phyloP scores from a whole-genome alignment of 2,329 filamentous ascomycete genomes.

The Grosmannia clavigera region DNA sequence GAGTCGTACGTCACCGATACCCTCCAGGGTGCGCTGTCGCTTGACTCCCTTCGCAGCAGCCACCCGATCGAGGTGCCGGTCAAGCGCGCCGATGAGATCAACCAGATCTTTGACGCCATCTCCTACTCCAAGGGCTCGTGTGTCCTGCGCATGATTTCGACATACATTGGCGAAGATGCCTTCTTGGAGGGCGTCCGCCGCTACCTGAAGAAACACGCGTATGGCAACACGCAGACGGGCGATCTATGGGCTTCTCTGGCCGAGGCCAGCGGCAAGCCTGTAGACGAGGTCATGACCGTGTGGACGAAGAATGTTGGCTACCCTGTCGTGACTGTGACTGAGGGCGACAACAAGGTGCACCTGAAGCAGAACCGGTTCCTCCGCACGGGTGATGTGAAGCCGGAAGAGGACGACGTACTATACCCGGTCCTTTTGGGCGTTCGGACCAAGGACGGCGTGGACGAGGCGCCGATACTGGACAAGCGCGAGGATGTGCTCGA shows the following conservation, averaged over 20 bases:
- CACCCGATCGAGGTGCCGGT: constrained; percentile 95
- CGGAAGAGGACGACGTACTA: constrained; percentile 77
- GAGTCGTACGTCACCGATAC: constrained; percentile 89
- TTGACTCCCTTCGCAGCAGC: constrained; percentile 86
- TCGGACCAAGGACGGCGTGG: constrained; percentile 69
- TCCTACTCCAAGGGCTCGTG: constrained; percentile 96
- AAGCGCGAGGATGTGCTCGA: constrained; percentile 67
- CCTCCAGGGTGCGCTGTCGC: constrained; percentile 71
- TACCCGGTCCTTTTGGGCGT: constrained; percentile 86
- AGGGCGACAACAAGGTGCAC: constrained; percentile 61
- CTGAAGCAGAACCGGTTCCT: constrained; percentile 94
- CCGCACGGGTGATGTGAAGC: constrained; percentile 82
- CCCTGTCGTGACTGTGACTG: constrained; percentile 78
- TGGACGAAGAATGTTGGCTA: constrained; percentile 97
- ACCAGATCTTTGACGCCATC: constrained; percentile 96
- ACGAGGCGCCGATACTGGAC: constrained; percentile 59
- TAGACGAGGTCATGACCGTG: constrained; percentile 81
- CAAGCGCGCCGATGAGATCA: constrained; percentile 89
- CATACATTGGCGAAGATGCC: constrained; percentile 79
- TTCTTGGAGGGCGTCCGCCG: constrained; percentile 86
- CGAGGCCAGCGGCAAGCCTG: constrained; percentile 81
- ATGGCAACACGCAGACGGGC: constrained; percentile 81
- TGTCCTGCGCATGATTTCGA: constrained; percentile 93
- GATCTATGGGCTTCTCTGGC: constrained; percentile 84
- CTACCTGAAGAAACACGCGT: constrained; percentile 95